phyloP scores from a whole-genome alignment of 2,329 filamentous ascomycete genomes.

The Fusarium miscanthi region DNA sequence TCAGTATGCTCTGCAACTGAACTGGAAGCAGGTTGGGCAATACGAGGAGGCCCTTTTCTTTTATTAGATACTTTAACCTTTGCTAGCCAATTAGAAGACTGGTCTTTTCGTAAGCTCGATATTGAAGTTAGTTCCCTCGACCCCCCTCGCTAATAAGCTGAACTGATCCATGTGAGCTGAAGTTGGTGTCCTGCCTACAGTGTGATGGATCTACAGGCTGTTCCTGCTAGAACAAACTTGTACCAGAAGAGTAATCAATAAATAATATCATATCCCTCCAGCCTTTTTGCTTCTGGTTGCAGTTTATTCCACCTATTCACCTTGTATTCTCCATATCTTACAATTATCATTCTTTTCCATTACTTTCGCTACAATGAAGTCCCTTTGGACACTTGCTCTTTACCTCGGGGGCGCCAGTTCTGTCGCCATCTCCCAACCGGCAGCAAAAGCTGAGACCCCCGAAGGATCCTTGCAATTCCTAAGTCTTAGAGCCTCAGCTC shows the following conservation, averaged over 20 bases:
- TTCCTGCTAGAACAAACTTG: background rate
- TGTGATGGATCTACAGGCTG: background rate
- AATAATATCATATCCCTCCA: background rate
- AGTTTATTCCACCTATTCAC: background rate
- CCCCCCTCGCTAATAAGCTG: background rate
- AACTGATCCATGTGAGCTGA: background rate
- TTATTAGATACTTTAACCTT: background rate
- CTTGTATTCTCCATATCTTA: background rate
- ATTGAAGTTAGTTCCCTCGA: background rate
- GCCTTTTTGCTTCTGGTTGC: background rate
- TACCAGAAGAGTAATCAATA: background rate
- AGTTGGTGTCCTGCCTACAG: background rate
- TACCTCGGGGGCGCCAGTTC: background rate
- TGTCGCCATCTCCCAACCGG: background rate
- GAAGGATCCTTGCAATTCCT: background rate
- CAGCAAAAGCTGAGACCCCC: background rate
- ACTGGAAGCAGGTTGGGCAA: background rate
- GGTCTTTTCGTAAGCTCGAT: background rate
- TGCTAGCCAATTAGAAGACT: background rate
- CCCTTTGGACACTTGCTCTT: background rate
- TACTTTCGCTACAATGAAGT: background rate
- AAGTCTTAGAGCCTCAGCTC: background rate
- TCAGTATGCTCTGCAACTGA: background rate
- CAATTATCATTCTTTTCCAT: background rate
- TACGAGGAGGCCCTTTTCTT: background rate